A percentile compares a stretch with the other conserved stretches of the same genome.
Conservation (phyloP, 169 alveolate genomes). For the Eimeria falciformis region DNA sequence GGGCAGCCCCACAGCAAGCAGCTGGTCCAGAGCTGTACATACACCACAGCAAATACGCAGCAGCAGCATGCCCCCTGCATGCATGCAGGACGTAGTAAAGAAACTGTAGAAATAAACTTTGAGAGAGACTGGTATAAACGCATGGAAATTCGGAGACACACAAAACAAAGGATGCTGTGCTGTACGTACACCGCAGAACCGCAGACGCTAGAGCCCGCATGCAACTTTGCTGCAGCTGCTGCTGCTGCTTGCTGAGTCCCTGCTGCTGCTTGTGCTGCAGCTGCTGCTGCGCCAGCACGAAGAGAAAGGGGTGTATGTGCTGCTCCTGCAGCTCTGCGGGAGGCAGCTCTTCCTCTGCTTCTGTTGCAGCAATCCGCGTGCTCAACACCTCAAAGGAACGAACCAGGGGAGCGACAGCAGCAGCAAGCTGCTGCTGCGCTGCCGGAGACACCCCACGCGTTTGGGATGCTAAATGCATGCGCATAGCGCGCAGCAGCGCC, state of each 20-base stretch:
- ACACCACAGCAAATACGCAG: background rate
- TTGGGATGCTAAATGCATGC: constrained; percentile 16
- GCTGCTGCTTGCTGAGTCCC: constrained; percentile 69
- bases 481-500: constrained; percentile 54
- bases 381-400: constrained; percentile 51
- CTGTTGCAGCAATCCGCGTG: constrained; percentile 62
- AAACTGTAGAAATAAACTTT: no score
- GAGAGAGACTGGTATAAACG: background rate
- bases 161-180: background rate
- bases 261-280: constrained; percentile 68
- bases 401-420: constrained; percentile 62
- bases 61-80: background rate
- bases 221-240: constrained; percentile 70
- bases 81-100: background rate
- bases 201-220: constrained; percentile 70
- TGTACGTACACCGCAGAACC: constrained; percentile 56
- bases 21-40: constrained; percentile 64
- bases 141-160: no score
- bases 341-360: constrained; percentile 61
- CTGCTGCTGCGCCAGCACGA: constrained; percentile 70
- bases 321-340: constrained; percentile 66
- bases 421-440: constrained; percentile 66
- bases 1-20: constrained; percentile 55
- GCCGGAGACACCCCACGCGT: constrained; percentile 62
- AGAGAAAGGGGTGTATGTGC: constrained; percentile 70